Base-by-base conservation (phyloP, 345 rosid species). In the Dimocarpus longan region DNA sequence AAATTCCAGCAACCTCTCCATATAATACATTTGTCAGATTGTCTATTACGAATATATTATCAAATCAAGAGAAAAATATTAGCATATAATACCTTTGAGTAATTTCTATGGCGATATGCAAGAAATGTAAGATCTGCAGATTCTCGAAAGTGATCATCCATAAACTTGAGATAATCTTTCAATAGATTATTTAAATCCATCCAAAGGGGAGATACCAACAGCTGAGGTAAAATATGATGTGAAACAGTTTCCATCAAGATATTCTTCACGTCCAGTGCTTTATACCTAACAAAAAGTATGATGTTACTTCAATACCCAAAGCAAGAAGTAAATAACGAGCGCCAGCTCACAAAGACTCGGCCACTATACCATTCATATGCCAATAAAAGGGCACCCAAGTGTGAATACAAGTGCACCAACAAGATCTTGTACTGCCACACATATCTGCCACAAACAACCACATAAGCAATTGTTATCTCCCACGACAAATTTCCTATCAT, bases 91-190 rank as follows among this genome's bases (percentile, higher is more conserved):
- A 93, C 99, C 82, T 96, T 96, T 66, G 98, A 91, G 87, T 94
- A 96, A 86, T 93, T 96, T 89, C 98, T 88, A 73, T 96, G 97
- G 77, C 98, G 97, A 84, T 96, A 96, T 16, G 98, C 98, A 71
- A 96, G 97, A 86, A 88, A 94, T 24, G 99, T 94, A 71, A 96
- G 98, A 85, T 96, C 99, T 76, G 98, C 97, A 19, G 97, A 96
- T 87, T 96, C 99, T 84, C 93, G 87, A 65, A 93, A 90, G 88
- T 96, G 95, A 71, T 96, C 99, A 91, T 96, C 99, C 98, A 94
- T 94, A 87, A 94, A 96, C 87, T 88, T 90, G 75, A 94, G 93
- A 76, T 96, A 96, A 86, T 96, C 98, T 86, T 88, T 90, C 57
- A 96, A 89, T 80, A 94, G 88, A 85, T 82, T 85, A 82, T 84